Conservation (phyloP, 768 basidiomycete species). For the Cantharellus cinnabarinus region DNA sequence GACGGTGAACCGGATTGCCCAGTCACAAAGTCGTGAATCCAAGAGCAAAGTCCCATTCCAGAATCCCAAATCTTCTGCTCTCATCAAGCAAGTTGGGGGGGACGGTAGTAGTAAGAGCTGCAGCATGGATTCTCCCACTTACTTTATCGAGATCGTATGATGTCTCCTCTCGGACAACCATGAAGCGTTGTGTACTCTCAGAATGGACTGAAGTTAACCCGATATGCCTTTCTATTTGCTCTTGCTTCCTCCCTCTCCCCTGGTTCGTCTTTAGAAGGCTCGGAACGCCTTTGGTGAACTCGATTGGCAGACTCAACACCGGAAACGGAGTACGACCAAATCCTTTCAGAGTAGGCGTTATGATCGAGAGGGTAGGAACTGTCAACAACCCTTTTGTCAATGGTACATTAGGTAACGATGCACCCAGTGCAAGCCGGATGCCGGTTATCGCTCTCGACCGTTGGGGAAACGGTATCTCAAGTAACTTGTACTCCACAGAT, state of each 20-base stretch:
- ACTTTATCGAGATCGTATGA: constrained; percentile 92
- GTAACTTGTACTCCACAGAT: constrained; percentile 51
- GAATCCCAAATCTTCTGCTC: constrained; percentile 92
- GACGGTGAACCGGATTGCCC: too few species aligned
- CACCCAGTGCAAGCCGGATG: too few species aligned
- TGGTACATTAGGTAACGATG: too few species aligned
- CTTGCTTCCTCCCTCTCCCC: constrained; percentile 30
- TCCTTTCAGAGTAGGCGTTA: too few species aligned
- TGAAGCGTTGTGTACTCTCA: constrained; percentile 1
- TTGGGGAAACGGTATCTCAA: constrained; percentile 46
- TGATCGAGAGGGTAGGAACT: too few species aligned
- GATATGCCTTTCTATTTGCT: constrained; percentile 41
- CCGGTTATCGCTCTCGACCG: background rate
- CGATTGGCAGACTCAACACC: constrained; percentile 52
- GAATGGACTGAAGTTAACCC: constrained; percentile 13
- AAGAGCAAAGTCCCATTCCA: constrained; percentile 66
- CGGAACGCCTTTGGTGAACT: background rate
- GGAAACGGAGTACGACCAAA: constrained; percentile 30
- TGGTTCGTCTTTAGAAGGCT: constrained; percentile 17
- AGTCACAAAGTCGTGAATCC: constrained; percentile 27
- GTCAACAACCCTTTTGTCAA: too few species aligned
- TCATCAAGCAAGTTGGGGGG: constrained; percentile 7
- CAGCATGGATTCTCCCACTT: constrained; percentile 9
- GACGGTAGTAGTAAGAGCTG: background rate
- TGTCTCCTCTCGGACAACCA: constrained; percentile 56